A percentile compares a stretch with the other conserved stretches of the same genome.
Conservation (phyloP, 306 rosid species). For the Quercus cerris region DNA sequence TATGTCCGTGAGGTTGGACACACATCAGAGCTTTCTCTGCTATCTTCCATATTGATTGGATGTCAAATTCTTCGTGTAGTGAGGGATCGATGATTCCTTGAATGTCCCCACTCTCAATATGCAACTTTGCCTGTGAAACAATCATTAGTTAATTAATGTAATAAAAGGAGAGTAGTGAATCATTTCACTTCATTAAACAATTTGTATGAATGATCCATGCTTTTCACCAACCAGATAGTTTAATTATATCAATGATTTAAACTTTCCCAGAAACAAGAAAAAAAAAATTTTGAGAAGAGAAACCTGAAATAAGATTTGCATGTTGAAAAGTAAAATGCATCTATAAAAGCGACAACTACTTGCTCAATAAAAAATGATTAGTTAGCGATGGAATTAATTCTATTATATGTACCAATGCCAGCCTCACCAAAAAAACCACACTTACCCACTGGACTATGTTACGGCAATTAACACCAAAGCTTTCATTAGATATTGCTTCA, state of each 20-base stretch:
- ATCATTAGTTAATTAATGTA: constrained; percentile 3
- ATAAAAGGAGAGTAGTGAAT: background rate
- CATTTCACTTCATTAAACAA: background rate
- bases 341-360: background rate
- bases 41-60: constrained; percentile 98
- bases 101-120: constrained; percentile 93
- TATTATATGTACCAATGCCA: background rate
- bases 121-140: constrained; percentile 69
- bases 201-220: background rate
- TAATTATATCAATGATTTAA: background rate
- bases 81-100: constrained; percentile 90
- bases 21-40: constrained; percentile 99
- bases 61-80: constrained; percentile 56
- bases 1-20: constrained; percentile 79
- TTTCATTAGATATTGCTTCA: constrained; percentile 95
- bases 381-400: background rate
- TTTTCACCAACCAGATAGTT: too few relatives aligned
- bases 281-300: background rate
- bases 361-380: background rate
- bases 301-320: background rate
- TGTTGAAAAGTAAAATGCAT: background rate
- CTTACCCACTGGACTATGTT: constrained; percentile 98
- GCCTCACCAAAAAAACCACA: constrained; percentile 22
- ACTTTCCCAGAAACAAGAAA: background rate
- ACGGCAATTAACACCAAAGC: constrained; percentile 86